Evolutionary conservation across 106 monocot species (phyloP).

Genomic region (Apostasia shenzhenica): DNA sequence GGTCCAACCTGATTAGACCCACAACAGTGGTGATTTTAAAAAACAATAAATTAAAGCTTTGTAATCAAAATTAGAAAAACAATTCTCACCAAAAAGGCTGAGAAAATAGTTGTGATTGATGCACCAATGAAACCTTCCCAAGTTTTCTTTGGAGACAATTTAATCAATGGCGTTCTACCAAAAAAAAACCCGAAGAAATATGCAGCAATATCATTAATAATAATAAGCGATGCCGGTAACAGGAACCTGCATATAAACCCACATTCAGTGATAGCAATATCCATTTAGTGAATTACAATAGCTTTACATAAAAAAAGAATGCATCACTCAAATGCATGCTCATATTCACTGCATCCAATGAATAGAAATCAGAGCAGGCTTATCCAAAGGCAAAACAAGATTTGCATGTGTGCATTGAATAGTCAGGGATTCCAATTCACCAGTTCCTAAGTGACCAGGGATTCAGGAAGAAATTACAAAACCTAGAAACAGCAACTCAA

Average conservation of each 20-base stretch:
- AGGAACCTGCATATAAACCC: conserved; percentile 74
- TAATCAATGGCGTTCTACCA: conserved; percentile 89
- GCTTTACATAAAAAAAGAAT: neutral
- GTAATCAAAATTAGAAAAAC: neutral
- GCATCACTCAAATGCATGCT: neutral
- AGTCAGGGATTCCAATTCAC: too few relatives aligned
- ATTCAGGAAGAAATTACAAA: too few relatives aligned
- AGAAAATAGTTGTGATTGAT: conserved; percentile 76
- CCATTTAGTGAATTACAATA: neutral
- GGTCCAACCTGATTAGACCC: too few relatives aligned
- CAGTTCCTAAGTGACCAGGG: too few relatives aligned
- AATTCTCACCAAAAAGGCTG: conserved; percentile 83
- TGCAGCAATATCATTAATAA: conserved; percentile 91
- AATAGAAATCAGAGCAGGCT: too few relatives aligned
- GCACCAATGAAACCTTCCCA: conserved; percentile 99
- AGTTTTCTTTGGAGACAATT: conserved; percentile 95
- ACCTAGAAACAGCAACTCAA: too few relatives aligned
- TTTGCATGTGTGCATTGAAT: too few relatives aligned
- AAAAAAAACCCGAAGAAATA: conserved; percentile 99
- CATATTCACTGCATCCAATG: neutral
- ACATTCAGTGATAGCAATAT: conserved; percentile 1
- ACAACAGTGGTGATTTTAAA: too few relatives aligned
- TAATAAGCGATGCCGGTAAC: conserved; percentile 88
- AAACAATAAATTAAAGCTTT: too few relatives aligned
- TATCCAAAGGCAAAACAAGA: too few relatives aligned